These are phyloP conservation scores for Irpex sp. DNA, from an alignment of 1,284 basidiomycete species.

Conservation along the genomic window DNA sequence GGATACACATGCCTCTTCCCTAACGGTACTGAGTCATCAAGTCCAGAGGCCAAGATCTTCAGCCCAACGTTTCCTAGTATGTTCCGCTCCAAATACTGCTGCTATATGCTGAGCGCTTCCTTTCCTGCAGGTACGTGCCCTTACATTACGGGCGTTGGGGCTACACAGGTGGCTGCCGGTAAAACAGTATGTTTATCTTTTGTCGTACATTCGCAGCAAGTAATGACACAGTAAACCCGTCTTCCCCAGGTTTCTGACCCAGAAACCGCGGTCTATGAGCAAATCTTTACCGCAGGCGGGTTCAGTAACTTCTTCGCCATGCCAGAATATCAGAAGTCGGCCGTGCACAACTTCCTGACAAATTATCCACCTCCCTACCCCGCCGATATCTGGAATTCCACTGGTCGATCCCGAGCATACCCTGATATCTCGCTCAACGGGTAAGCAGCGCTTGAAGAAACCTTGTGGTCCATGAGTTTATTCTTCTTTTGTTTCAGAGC, in stretches of 20 bases:
- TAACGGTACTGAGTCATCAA: not conserved
- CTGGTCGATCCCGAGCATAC: conserved; percentile 25
- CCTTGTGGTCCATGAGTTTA: no score
- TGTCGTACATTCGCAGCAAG: not conserved
- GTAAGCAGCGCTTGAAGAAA: not conserved
- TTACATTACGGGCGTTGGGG: conserved; percentile 60
- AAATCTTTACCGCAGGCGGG: conserved; percentile 27
- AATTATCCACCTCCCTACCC: conserved; percentile 28
- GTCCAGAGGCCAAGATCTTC: conserved; percentile 11
- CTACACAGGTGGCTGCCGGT: conserved; percentile 51
- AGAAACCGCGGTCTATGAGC: conserved; percentile 25
- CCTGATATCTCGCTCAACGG: conserved; percentile 30
- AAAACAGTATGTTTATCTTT: conserved; percentile 31
- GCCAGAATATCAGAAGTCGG: conserved; percentile 36
- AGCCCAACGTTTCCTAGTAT: conserved; percentile 3
- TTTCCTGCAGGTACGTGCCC: conserved; percentile 35
- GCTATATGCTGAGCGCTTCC: not conserved
- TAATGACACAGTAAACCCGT: not conserved
- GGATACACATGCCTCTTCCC: not conserved
- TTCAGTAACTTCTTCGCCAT: conserved; percentile 43
- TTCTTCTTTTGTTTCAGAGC: conserved; percentile 6
- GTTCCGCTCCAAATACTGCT: not conserved
- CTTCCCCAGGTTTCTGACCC: conserved; percentile 35
- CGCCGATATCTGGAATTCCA: conserved; percentile 25
- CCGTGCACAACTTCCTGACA: conserved; percentile 24